Conservation (phyloP, 768 basidiomycete species). For the Rhizopogon sp. region DNA sequence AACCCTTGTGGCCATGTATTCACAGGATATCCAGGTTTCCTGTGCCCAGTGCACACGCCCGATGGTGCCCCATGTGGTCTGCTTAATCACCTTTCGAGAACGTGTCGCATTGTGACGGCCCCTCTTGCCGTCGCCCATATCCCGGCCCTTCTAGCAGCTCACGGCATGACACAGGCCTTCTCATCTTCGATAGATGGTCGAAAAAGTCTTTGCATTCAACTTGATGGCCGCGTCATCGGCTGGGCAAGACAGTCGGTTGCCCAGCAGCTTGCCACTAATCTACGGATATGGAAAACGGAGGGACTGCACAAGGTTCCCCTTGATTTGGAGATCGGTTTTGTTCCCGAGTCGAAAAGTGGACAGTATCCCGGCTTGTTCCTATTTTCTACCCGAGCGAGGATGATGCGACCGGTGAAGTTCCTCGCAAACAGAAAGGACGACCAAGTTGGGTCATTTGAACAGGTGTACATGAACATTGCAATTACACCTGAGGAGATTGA, state of each 20-base stretch:
- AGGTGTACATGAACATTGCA: slow-evolving; percentile 99
- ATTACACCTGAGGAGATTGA: slow-evolving; percentile 84
- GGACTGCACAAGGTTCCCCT: slow-evolving; percentile 75
- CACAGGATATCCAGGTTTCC: slow-evolving; percentile 58
- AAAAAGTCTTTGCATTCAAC: slow-evolving; percentile 80
- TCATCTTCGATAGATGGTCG: slow-evolving; percentile 76
- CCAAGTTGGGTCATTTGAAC: slow-evolving; percentile 94
- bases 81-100: slow-evolving; percentile 91
- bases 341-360: slow-evolving; percentile 85
- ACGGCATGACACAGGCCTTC: slow-evolving; percentile 94
- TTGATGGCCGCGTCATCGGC: slow-evolving; percentile 94
- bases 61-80: slow-evolving; percentile 98
- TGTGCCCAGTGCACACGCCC: slow-evolving; percentile 98
- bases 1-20: slow-evolving; percentile 3
- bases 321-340: slow-evolving; percentile 92
- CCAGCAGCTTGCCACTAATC: slow-evolving; percentile 71
- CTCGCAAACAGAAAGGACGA: slow-evolving; percentile 82
- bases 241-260: slow-evolving; percentile 80
- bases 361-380: slow-evolving; percentile 96
- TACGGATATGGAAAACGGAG: slow-evolving; percentile 95
- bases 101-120: slow-evolving; percentile 84
- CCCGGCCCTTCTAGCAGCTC: slow-evolving; percentile 71
- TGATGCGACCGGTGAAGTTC: slow-evolving; percentile 98
- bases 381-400: slow-evolving; percentile 80
- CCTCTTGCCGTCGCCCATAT: slow-evolving; percentile 74